Base-by-base conservation (phyloP, 1,284 basidiomycete species). In the Ustilago loliicola region DNA sequence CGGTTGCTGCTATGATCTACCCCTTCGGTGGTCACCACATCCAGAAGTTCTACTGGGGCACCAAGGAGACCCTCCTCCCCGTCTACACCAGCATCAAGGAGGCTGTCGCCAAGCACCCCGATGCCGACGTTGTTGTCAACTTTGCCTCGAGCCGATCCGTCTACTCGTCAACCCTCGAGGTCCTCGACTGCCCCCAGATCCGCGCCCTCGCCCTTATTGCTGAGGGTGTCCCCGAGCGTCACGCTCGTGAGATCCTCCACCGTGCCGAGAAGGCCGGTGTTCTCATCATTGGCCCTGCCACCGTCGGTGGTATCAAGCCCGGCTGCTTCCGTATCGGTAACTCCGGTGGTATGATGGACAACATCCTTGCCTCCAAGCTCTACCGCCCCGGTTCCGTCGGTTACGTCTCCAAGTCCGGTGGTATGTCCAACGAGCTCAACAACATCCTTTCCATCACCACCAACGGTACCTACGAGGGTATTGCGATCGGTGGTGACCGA, bases 301-400 rank as follows among this genome's bases (percentile, higher is more conserved):
- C 97, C 57, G 96, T 98, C 72, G 96, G 96, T 89, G 97, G 97
- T 85, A 98, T 99, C 90, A 99, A 99, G 90, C 96, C 96, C 73
- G 97, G 97, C 63, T 98, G 96, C 90, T 98, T 98, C 93, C 92
- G 96, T 88, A 98, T 98, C 86, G 96, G 96, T 84, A 99, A 98
- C 91, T 96, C 94, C 77, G 96, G 96, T 90, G 96, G 94, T 91
- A 98, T 98, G 96, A 98, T 98, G 95, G 97, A 99, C 90, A 99
- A 98, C 90, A 96, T 98, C 89, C 95, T 98, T 84, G 89, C 96
- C 17, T 98, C 95, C 79, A 99, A 98, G 90, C 93, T 99, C 78
- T 99, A 98, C 91, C 94, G 96, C 85, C 89, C 96, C 53, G 97
- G 96, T 72, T 96, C 95, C 25, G 94, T 99, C 83, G 96, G 95